Evolutionary conservation across 2,329 filamentous ascomycete species (phyloP), one percentile per base, ranked within the genome.

Genomic region (Didymella exigua): DNA sequence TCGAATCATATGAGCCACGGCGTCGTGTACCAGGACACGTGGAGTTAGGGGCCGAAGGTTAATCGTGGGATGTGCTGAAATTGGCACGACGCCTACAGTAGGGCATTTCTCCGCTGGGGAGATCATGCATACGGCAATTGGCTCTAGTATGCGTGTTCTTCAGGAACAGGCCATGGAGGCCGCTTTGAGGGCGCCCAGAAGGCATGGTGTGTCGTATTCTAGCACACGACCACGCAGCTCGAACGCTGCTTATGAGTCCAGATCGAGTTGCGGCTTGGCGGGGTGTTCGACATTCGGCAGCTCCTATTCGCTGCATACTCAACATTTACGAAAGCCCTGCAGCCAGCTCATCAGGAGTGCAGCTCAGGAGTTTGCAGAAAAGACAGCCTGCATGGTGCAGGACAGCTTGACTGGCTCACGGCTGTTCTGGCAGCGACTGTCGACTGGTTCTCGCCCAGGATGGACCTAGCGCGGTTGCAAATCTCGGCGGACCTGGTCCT

Each of bases 311-410:
- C 46, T 55, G 46, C 41, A 46, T 46, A 29, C 29, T 42, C 52
- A 42, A 54, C 36, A 42, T n/a, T 37, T 46, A 49, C 27, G 21
- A 44, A 44, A 6, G 34, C 41, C 54, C 58, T 43, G 33, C 49
- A 30, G 53, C 45, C 38, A 36, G 46, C 57, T 56, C 11, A 10
- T 27, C 34, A 54, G 48, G 42, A 55, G 40, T 43, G 24, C 50
- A 54, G 59, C 46, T 62, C 55, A 62, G 64, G 56, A 64, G 62
- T 54, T 49, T 47, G 57, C 51, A 47, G 46, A 53, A 45, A 36
- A 36, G 37, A 49, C 16, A 37, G 40, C 45, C 42, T 30, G 49
- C 45, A 52, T 44, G 37, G 31, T 30, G 49, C 45, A 52, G 47
- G 37, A 27, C 33, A 43, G 40, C 53, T 54, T 57, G 56, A 61